phyloP scores from a whole-genome alignment of 1,139 yeast genomes.

The Wickerhamiella infanticola region DNA sequence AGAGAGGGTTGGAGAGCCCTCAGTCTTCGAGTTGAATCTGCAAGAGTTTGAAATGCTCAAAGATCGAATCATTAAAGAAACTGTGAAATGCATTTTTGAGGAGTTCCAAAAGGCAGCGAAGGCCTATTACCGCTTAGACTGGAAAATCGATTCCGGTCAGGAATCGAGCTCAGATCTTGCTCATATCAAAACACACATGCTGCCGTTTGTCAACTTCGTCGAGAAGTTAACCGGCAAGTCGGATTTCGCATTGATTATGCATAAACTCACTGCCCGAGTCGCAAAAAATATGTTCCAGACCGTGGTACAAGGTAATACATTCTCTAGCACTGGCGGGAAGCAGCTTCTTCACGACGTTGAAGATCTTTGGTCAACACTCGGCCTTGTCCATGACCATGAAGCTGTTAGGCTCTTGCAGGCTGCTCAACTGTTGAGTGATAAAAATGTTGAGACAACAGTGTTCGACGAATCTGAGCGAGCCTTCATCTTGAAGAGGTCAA shows the following conservation, averaged over 20 bases:
- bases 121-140: conserved; percentile 30
- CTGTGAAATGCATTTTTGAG: conserved; percentile 33
- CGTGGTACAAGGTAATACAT: conserved; percentile 48
- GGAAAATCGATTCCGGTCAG: conserved; percentile 1
- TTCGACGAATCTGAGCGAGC: neutral
- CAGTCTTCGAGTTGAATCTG: neutral
- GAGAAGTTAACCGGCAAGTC: conserved; percentile 16
- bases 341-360: conserved; percentile 43
- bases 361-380: conserved; percentile 24
- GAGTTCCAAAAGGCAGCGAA: conserved; percentile 38
- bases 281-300: conserved; percentile 40
- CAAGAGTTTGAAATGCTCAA: conserved; percentile 33
- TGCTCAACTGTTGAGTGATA: neutral
- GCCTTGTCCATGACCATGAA: conserved; percentile 20
- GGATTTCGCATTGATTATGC: conserved; percentile 17
- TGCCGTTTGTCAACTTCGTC: conserved; percentile 15
- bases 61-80: conserved; percentile 27
- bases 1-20: neutral
- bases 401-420: neutral
- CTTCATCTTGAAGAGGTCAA: neutral
- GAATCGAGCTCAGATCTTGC: neutral
- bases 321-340: conserved; percentile 37
- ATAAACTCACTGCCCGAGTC: conserved; percentile 31
- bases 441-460: neutral
- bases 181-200: neutral